phyloP scores from a whole-genome alignment of 2,329 filamentous ascomycete genomes.

The Calonectria pteridis region DNA sequence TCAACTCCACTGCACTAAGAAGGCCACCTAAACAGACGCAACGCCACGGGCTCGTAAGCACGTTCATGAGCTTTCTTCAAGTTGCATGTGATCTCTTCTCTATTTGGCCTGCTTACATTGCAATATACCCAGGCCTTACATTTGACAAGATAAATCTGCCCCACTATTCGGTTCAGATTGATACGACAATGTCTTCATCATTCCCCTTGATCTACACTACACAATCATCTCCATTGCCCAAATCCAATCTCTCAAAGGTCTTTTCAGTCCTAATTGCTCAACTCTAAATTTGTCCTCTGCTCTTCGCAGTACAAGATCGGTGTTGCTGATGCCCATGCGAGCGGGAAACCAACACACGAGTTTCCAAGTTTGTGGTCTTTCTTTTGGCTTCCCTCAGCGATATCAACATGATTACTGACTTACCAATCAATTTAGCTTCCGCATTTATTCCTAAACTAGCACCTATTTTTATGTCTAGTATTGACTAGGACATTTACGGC shows the following conservation, averaged over 20 bases:
- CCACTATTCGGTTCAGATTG: neutral
- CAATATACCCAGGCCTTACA: neutral
- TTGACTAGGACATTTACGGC: too few species aligned
- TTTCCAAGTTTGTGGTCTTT: neutral
- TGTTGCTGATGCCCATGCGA: neutral
- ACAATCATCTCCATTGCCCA: neutral
- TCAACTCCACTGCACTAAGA: neutral
- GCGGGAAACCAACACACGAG: neutral
- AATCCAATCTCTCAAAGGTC: neutral
- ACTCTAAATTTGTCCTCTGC: neutral
- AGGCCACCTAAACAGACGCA: neutral
- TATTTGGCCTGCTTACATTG: neutral
- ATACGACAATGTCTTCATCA: too few species aligned
- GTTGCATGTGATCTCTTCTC: neutral
- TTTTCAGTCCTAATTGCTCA: neutral
- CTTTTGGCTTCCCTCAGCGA: neutral
- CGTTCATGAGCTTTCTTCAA: neutral
- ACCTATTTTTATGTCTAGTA: too few species aligned
- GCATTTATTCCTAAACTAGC: too few species aligned
- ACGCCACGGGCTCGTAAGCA: neutral
- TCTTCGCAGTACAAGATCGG: neutral
- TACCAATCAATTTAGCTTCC: too few species aligned
- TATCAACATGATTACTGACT: too few species aligned
- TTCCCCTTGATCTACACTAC: neutral
- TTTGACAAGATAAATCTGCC: neutral